These are phyloP conservation scores for Liriodendron chinense DNA, from an alignment of 164 flowering plant genomes.

Conservation along the genomic window DNA sequence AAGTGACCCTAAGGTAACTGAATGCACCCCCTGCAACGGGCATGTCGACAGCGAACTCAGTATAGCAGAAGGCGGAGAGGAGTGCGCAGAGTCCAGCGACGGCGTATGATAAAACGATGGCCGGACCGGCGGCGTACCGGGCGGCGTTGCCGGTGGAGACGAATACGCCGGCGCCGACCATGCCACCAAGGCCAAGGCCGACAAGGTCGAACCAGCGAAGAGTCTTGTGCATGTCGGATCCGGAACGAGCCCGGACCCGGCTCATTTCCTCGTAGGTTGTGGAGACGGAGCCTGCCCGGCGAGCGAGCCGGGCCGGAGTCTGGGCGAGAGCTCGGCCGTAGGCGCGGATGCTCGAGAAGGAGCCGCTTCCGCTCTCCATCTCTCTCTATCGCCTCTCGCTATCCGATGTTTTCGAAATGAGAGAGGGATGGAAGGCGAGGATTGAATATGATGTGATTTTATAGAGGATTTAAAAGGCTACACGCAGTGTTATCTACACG, in stretches of 20 bases:
- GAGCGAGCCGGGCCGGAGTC: constrained; percentile 47
- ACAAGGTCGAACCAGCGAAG: constrained; percentile 79
- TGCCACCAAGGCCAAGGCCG: constrained; percentile 80
- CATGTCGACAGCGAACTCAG: constrained; percentile 91
- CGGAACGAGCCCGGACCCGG: constrained; percentile 56
- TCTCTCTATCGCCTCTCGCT: constrained; percentile 2
- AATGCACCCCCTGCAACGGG: constrained; percentile 99
- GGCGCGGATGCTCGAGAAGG: constrained; percentile 47
- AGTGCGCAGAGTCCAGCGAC: constrained; percentile 89
- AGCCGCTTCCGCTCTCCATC: constrained; percentile 23
- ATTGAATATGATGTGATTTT: not conserved
- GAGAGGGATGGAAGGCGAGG: not conserved
- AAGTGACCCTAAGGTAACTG: constrained; percentile 79
- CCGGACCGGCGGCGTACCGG: constrained; percentile 61
- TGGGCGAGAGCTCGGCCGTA: constrained; percentile 48
- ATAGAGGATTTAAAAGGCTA: not conserved
- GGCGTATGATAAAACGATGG: constrained; percentile 72
- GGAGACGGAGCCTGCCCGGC: constrained; percentile 58
- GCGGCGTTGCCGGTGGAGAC: constrained; percentile 68
- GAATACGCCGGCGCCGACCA: constrained; percentile 93
- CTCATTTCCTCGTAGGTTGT: constrained; percentile 68
- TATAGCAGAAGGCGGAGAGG: constrained; percentile 89
- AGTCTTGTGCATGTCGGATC: constrained; percentile 46
- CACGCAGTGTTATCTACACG: not conserved
- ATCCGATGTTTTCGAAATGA: not conserved